Percentiles rank a stretch among this genome's conserved stretches.
Evolutionary conservation across 768 basidiomycete species (phyloP).

Genomic region (Tylopilus sp.): DNA sequence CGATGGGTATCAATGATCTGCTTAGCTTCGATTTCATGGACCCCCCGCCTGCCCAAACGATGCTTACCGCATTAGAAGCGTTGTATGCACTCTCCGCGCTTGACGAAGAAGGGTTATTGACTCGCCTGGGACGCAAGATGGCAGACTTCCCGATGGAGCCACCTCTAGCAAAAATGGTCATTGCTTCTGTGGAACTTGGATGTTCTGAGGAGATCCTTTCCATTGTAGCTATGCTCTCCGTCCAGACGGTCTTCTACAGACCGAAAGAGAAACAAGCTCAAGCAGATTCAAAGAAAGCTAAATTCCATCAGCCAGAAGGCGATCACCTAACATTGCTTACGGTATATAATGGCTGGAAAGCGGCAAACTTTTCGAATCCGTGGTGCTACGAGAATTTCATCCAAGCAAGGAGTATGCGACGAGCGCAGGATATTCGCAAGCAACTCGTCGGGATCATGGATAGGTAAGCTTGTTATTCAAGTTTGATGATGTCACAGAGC

Average conservation of each 20-base stretch:
- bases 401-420: conserved; percentile 93
- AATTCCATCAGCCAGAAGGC: conserved; percentile 98
- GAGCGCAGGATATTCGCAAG: conserved; percentile 97
- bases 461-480: conserved; percentile 51
- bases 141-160: conserved; percentile 99
- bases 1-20: conserved; percentile 98
- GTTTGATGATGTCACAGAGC: neutral
- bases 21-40: conserved; percentile 99
- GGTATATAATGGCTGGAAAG: conserved; percentile 99
- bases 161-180: conserved; percentile 94
- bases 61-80: conserved; percentile 93
- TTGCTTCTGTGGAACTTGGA: conserved; percentile 93
- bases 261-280: conserved; percentile 99
- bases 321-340: conserved; percentile 90
- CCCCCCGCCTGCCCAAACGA: conserved; percentile 93
- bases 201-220: conserved; percentile 98
- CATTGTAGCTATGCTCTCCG: conserved; percentile 95
- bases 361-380: conserved; percentile 92
- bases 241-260: conserved; percentile 95
- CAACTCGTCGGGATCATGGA: conserved; percentile 99
- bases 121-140: conserved; percentile 96
- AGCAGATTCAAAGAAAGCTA: conserved; percentile 99
- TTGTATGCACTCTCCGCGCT: conserved; percentile 94
- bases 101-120: conserved; percentile 94
- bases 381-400: conserved; percentile 99